A percentile compares a stretch with the other conserved stretches of the same genome.
Conservation (phyloP, 1,284 basidiomycete genomes). For the Rhodotorula sp. region DNA sequence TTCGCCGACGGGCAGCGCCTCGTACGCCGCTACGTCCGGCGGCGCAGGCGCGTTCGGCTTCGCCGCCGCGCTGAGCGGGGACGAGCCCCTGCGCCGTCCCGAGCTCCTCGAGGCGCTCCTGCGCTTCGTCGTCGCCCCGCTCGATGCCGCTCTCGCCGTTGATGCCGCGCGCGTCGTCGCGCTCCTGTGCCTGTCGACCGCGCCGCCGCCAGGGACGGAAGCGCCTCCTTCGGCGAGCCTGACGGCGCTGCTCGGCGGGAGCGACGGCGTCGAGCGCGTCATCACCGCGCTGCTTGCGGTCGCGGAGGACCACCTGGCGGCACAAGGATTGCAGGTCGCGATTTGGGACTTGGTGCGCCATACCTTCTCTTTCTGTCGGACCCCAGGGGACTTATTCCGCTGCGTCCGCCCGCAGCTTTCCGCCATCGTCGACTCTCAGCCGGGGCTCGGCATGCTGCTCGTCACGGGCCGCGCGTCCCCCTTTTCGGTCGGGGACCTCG, state of each 20-base stretch:
- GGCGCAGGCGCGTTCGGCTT: background rate
- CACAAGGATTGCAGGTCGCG: slow-evolving; percentile 66
- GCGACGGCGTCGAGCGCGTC: slow-evolving; percentile 46
- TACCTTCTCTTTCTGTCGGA: slow-evolving; percentile 68
- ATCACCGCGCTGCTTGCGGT: slow-evolving; percentile 44
- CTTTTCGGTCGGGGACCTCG: slow-evolving; percentile 47
- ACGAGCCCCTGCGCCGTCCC: background rate
- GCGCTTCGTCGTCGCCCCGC: slow-evolving; percentile 21
- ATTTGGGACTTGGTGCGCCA: slow-evolving; percentile 64
- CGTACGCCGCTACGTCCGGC: background rate
- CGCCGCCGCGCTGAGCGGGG: background rate
- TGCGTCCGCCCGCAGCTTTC: slow-evolving; percentile 60
- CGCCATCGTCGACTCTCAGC: slow-evolving; percentile 79
- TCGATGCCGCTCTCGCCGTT: slow-evolving; percentile 23
- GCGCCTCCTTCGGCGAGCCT: slow-evolving; percentile 29
- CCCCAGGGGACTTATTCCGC: slow-evolving; percentile 54
- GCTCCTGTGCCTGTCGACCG: slow-evolving; percentile 21
- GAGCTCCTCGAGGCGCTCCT: slow-evolving; percentile 32
- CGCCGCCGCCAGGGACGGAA: background rate
- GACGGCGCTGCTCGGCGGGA: slow-evolving; percentile 49
- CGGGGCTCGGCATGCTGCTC: slow-evolving; percentile 79
- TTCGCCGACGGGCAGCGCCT: slow-evolving; percentile 16
- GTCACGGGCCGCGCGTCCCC: slow-evolving; percentile 66
- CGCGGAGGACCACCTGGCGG: slow-evolving; percentile 59
- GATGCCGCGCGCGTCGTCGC: slow-evolving; percentile 26